Evolutionary conservation across 176 grass and related monocot genomes (phyloP).

Genomic region (Ananas comosus): DNA sequence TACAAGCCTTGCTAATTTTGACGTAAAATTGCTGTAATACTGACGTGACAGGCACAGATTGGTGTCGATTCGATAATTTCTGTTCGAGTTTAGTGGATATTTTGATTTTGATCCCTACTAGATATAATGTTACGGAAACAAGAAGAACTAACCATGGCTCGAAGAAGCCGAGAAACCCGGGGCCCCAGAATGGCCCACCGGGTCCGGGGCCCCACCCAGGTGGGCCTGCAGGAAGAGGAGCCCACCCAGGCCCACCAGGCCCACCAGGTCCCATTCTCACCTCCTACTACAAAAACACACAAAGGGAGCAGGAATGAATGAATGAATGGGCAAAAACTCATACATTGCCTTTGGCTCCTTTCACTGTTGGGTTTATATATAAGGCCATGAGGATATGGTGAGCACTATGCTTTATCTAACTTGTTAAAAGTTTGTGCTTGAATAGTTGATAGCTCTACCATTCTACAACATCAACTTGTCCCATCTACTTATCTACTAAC

Average conservation of each 20-base stretch:
- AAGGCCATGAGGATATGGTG: neutral
- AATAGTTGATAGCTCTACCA: neutral
- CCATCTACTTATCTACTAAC: neutral
- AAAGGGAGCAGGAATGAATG: neutral
- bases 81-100: neutral
- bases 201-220: conserved; percentile 22
- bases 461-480: neutral
- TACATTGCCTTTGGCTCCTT: neutral
- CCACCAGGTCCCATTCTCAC: neutral
- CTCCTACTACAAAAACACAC: neutral
- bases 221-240: conserved; percentile 19
- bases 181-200: neutral
- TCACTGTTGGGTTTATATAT: neutral
- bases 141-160: conserved; percentile 1
- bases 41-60: too few species aligned
- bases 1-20: too few species aligned
- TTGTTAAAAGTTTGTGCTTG: neutral
- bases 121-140: neutral
- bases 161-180: conserved; percentile 32
- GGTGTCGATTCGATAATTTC: too few species aligned
- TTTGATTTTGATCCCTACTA: neutral
- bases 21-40: too few species aligned
- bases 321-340: neutral
- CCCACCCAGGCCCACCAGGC: conserved; percentile 16
- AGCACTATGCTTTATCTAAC: too few species aligned